Evolutionary conservation across 1,139 yeast genomes (phyloP).

Genomic region (Geotrichum australiense): DNA sequence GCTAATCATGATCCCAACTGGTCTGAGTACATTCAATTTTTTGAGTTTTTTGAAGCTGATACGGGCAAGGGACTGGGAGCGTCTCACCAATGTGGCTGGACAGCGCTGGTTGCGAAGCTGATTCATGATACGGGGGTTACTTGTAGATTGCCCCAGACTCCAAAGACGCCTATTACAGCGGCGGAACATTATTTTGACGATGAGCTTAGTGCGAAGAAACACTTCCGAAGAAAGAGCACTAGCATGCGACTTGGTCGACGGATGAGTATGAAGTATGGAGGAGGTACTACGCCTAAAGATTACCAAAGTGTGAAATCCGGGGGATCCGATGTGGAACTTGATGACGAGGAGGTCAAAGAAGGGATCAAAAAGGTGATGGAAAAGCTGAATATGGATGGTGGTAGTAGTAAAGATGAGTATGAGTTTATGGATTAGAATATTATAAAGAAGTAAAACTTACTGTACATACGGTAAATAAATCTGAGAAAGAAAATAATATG

Average conservation of each 20-base stretch:
- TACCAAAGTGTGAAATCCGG: constrained; percentile 1
- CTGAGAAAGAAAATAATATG: no score
- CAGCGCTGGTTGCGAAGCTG: constrained; percentile 88
- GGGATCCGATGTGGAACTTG: constrained; percentile 2
- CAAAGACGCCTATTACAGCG: constrained; percentile 34
- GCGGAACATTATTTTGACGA: constrained; percentile 39
- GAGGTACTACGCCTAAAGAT: constrained; percentile 2
- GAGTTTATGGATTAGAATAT: constrained; percentile 5
- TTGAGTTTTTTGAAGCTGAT: constrained; percentile 92
- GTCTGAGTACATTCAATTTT: constrained; percentile 72
- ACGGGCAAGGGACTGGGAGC: constrained; percentile 95
- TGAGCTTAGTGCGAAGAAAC: constrained; percentile 23
- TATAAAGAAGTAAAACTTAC: no score
- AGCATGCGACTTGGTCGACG: constrained; percentile 22
- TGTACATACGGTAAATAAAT: no score
- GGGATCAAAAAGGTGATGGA: constrained; percentile 12
- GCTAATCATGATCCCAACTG: constrained; percentile 67
- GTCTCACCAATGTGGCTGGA: constrained; percentile 97
- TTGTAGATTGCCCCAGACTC: constrained; percentile 27
- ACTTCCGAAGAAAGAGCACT: constrained; percentile 21
- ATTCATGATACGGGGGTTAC: constrained; percentile 86
- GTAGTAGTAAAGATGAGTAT: constrained; percentile 2
- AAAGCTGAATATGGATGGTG: constrained; percentile 8
- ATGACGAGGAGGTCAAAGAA: constrained; percentile 13
- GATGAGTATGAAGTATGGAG: constrained; percentile 11